Evolutionary conservation across 2,329 filamentous ascomycete species (phyloP).

Genomic region (Purpureocillium lavendulum): DNA sequence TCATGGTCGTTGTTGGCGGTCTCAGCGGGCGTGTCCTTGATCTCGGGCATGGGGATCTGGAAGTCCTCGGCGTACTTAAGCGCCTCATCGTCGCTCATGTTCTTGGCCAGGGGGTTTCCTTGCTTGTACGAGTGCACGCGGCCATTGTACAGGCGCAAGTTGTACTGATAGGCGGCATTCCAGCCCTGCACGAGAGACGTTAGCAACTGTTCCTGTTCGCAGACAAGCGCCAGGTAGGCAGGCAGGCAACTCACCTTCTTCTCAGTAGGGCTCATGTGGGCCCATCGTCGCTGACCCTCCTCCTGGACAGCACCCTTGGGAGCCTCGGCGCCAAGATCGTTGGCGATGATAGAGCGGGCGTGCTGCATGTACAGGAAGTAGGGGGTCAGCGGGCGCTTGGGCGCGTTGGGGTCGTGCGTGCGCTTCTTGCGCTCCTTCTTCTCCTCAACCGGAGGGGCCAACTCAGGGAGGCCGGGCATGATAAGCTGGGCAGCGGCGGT

Average conservation of each 20-base stretch:
- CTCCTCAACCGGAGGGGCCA: slow-evolving; percentile 45
- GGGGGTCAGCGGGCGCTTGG: slow-evolving; percentile 86
- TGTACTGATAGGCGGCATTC: slow-evolving; percentile 61
- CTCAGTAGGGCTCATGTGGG: slow-evolving; percentile 63
- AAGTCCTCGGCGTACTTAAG: slow-evolving; percentile 51
- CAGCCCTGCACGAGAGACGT: slow-evolving; percentile 33
- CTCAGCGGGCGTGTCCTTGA: slow-evolving; percentile 30
- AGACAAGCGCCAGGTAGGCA: background rate
- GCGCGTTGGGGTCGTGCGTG: slow-evolving; percentile 82
- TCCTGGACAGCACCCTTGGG: slow-evolving; percentile 82
- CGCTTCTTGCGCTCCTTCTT: slow-evolving; percentile 89
- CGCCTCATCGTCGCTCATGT: slow-evolving; percentile 54
- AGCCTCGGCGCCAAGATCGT: slow-evolving; percentile 64
- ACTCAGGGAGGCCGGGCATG: slow-evolving; percentile 27
- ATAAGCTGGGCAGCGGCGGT: slow-evolving; percentile 38
- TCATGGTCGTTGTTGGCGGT: slow-evolving; percentile 38
- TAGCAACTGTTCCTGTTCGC: no score
- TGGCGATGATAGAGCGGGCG: slow-evolving; percentile 73
- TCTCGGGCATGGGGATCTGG: slow-evolving; percentile 43
- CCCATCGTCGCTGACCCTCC: slow-evolving; percentile 82
- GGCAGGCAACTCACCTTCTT: slow-evolving; percentile 34
- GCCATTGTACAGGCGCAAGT: slow-evolving; percentile 57
- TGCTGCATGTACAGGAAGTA: slow-evolving; percentile 94
- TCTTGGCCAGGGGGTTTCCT: slow-evolving; percentile 48
- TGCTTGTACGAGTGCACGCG: slow-evolving; percentile 57